Base-by-base conservation (phyloP, 306 rosid genomes). In the Datisca glomerata region DNA sequence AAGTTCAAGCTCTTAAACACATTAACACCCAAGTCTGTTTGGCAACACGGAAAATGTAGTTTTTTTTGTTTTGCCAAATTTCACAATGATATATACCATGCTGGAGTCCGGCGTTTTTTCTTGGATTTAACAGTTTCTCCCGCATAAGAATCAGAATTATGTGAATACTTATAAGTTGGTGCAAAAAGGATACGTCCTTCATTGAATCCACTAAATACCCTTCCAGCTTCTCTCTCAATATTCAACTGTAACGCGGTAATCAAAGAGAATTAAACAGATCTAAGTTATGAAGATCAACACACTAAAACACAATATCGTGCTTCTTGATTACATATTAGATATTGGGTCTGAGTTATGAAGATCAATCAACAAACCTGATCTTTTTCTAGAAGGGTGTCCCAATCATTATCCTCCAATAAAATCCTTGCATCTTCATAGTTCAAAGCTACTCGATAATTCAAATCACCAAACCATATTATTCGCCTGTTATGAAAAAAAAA, bases 401-500 rank as follows among this genome's bases (percentile, higher is more conserved):
- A 87, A 23, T 83, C 83, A 62, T 67, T 76, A 1, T 76, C 94
- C 49, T 83, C 93, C 70, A 87, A 38, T 24, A 87, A 48, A 27
- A 43, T 53, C 48, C 78, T 69, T 20, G 97, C 78, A 60, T 80
- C 79, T 15, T 87, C 80, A 22, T 87, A 87, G 64, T 83, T 87
- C 83, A 87, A 57, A 21, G 93, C 59, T 60, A 83, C 68, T 6
- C 94, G 70, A 44, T 87, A 87, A 40, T 87, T 87, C 80, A 87
- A 79, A 65, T 87, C 97, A 55, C 97, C 97, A 1, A 83, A 70
- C 97, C 97, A 87, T 42, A 87, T 62, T 55, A 83, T 58, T 64
- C 93, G 89, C 35, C 96, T 87, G 65, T 63, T 41, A 15, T 5
- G 10, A 12, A 2, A 28, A 36, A 11, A 19, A 31, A 21, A 52